Evolutionary conservation across 129 eudicot genomes (phyloP).

Genomic region (Daucus carota): DH1_v3.0 NC_030381.2:47212501-47213000

Average conservation of each 20-base stretch:
- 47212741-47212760: background rate
- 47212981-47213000: too few relatives aligned
- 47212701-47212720: background rate
- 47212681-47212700: background rate
- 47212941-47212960: too few relatives aligned
- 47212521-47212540: background rate
- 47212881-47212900: background rate
- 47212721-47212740: background rate
- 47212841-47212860: background rate
- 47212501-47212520: background rate
- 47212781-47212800: conserved; percentile 10
- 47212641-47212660: background rate
- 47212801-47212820: conserved; percentile 1
- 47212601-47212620: background rate
- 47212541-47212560: background rate
- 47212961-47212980: too few relatives aligned
- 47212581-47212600: background rate
- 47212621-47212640: background rate
- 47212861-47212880: background rate
- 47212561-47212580: background rate
- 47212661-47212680: background rate
- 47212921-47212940: too few relatives aligned
- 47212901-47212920: background rate
- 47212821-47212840: conserved; percentile 1
- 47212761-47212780: background rate